These are phyloP conservation scores for Dacryopinax primogenitus DNA, from an alignment of 768 basidiomycete genomes.

Conservation along the genomic window DNA sequence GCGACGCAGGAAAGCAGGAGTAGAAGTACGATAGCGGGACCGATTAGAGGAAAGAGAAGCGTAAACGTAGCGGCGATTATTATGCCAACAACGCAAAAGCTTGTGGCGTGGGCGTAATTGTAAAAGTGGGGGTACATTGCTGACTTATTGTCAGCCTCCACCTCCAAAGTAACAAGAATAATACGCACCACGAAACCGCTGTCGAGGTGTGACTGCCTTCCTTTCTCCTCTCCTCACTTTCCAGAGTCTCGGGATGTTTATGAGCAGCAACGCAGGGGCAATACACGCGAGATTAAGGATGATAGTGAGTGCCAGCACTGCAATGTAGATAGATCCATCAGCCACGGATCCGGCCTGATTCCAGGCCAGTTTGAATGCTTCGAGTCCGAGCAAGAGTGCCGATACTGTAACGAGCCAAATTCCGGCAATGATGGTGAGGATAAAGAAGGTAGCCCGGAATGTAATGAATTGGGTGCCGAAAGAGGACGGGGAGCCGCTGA, in stretches of 20 bases:
- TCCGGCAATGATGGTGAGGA: conserved; percentile 40
- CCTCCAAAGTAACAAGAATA: neutral
- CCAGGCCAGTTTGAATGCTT: conserved; percentile 37
- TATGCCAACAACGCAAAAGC: conserved; percentile 52
- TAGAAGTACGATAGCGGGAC: conserved; percentile 53
- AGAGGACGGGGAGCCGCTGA: conserved; percentile 48
- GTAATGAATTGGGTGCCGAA: conserved; percentile 47
- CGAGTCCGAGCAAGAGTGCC: conserved; percentile 54
- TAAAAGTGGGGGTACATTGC: conserved; percentile 63
- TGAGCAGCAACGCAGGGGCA: conserved; percentile 52
- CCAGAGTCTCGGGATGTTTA: conserved; percentile 59
- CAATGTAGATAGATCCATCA: conserved; percentile 60
- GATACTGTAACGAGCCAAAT: conserved; percentile 56
- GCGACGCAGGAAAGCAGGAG: conserved; percentile 57
- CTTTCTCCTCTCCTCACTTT: conserved; percentile 42
- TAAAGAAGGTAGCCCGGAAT: conserved; percentile 52
- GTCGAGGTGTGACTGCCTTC: conserved; percentile 57
- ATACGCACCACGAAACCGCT: conserved; percentile 58
- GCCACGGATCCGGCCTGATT: conserved; percentile 37
- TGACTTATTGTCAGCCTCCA: conserved; percentile 20
- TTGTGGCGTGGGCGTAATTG: conserved; percentile 53
- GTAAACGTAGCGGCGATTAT: conserved; percentile 62
- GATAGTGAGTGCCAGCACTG: conserved; percentile 43
- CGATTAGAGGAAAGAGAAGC: conserved; percentile 63
- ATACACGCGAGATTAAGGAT: conserved; percentile 55